A percentile compares a stretch with the other conserved stretches of the same genome.
phyloP scores from a whole-genome alignment of 805 yeast genomes.

The Spathaspora passalidarum region DNA sequence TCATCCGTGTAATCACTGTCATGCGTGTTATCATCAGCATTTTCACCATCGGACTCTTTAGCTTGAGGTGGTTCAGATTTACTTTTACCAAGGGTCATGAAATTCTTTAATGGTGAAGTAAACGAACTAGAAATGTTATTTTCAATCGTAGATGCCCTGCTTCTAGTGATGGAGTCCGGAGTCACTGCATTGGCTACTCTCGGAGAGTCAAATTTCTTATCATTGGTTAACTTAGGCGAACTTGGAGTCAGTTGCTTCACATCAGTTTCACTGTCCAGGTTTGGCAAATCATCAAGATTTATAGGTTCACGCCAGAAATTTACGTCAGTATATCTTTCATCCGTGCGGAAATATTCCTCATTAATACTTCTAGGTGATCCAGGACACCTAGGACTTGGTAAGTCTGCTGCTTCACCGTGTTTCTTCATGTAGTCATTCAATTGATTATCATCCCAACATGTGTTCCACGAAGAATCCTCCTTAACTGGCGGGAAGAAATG shows the following conservation, averaged over 20 bases:
- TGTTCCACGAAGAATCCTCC: conserved; percentile 27
- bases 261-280: conserved; percentile 36
- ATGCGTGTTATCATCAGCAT: conserved; percentile 18
- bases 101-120: conserved; percentile 39
- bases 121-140: conserved; percentile 32
- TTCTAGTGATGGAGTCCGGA: not conserved
- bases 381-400: conserved; percentile 17
- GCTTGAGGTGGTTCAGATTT: conserved; percentile 23
- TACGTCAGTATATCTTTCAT: conserved; percentile 75
- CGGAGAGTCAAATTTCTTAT: no score
- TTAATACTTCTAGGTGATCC: conserved; percentile 28
- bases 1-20: conserved; percentile 30
- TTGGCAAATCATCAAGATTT: conserved; percentile 57
- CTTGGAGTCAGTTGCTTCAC: conserved; percentile 5
- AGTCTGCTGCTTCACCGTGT: not conserved
- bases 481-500: conserved; percentile 88
- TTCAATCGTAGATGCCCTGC: conserved; percentile 18
- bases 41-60: conserved; percentile 17
- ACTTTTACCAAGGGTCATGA: conserved; percentile 35
- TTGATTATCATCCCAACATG: conserved; percentile 35
- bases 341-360: conserved; percentile 33
- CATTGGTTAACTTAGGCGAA: not conserved
- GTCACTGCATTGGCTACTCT: no score
- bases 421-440: conserved; percentile 28
- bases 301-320: conserved; percentile 91